Conservation (phyloP, 2,329 filamentous ascomycete genomes). For the Phoma sp. region DNA sequence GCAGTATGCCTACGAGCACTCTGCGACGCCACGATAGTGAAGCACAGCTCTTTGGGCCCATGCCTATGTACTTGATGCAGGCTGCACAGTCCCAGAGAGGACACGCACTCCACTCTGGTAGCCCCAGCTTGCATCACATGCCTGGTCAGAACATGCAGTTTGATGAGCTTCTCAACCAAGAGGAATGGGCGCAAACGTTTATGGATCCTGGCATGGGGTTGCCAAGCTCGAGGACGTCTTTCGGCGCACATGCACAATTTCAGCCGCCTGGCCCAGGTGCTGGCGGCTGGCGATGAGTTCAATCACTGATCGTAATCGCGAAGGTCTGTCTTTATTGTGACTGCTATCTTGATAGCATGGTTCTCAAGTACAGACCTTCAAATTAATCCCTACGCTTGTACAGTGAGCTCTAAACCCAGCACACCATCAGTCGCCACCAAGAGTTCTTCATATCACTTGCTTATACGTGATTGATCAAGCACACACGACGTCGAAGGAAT, state of each 20-base stretch:
- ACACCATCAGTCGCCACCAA: too few relatives aligned
- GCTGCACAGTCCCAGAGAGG: conserved; percentile 36
- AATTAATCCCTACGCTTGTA: too few relatives aligned
- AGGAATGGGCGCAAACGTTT: conserved; percentile 50
- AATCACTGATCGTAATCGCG: conserved; percentile 2
- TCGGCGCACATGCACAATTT: conserved; percentile 25
- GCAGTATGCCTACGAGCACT: conserved; percentile 23
- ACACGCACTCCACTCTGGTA: conserved; percentile 34
- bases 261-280: conserved; percentile 28
- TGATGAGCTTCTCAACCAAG: conserved; percentile 47
- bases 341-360: not conserved
- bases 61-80: conserved; percentile 74
- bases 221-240: conserved; percentile 29
- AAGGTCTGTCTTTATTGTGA: not conserved
- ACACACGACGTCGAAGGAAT: too few relatives aligned
- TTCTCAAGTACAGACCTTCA: not conserved
- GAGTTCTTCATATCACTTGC: too few relatives aligned
- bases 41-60: conserved; percentile 72
- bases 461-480: too few relatives aligned
- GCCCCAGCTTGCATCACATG: conserved; percentile 29
- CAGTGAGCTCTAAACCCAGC: too few relatives aligned
- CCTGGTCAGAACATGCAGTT: conserved; percentile 40
- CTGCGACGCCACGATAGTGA: conserved; percentile 64
- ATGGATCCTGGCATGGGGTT: conserved; percentile 43
- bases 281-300: conserved; percentile 19